Conservation (phyloP, 2,329 filamentous ascomycete species). For the Nemania abortiva region DNA sequence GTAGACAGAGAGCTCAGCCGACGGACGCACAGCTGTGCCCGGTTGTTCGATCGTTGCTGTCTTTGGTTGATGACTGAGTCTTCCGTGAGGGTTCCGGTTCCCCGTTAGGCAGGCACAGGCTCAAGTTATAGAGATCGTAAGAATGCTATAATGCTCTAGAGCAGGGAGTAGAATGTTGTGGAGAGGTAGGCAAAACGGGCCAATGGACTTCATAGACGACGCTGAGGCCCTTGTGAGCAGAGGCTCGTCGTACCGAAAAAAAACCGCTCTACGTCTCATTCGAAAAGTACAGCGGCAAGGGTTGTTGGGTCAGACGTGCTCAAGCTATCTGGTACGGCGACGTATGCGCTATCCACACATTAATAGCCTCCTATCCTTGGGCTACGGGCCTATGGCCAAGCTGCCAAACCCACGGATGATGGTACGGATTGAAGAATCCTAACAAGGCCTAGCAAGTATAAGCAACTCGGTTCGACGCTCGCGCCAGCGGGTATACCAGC, state of each 20-base stretch:
- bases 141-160: slow-evolving; percentile 42
- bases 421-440: slow-evolving; percentile 22
- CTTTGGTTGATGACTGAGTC: slow-evolving; percentile 21
- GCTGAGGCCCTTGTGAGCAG: slow-evolving; percentile 42
- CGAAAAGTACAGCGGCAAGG: slow-evolving; percentile 45
- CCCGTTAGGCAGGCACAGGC: slow-evolving; percentile 26
- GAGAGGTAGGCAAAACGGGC: slow-evolving; percentile 45
- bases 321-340: slow-evolving; percentile 43
- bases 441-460: slow-evolving; percentile 21
- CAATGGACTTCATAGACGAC: slow-evolving; percentile 47
- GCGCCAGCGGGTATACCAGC: slow-evolving; percentile 11
- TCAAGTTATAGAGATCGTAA: slow-evolving; percentile 42
- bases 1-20: slow-evolving; percentile 14
- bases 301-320: slow-evolving; percentile 42
- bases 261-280: slow-evolving; percentile 44
- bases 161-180: slow-evolving; percentile 43
- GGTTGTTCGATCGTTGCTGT: slow-evolving; percentile 38
- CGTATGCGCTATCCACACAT: slow-evolving; percentile 45
- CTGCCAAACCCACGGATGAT: slow-evolving; percentile 39
- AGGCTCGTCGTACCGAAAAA: slow-evolving; percentile 45
- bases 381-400: slow-evolving; percentile 38
- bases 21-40: slow-evolving; percentile 18
- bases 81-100: slow-evolving; percentile 33
- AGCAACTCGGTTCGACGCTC: slow-evolving; percentile 24
- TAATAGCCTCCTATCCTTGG: slow-evolving; percentile 41